These are phyloP conservation scores for Penicillium verhagenii DNA, from an alignment of 495 filamentous ascomycete species.

Conservation along the genomic window DNA sequence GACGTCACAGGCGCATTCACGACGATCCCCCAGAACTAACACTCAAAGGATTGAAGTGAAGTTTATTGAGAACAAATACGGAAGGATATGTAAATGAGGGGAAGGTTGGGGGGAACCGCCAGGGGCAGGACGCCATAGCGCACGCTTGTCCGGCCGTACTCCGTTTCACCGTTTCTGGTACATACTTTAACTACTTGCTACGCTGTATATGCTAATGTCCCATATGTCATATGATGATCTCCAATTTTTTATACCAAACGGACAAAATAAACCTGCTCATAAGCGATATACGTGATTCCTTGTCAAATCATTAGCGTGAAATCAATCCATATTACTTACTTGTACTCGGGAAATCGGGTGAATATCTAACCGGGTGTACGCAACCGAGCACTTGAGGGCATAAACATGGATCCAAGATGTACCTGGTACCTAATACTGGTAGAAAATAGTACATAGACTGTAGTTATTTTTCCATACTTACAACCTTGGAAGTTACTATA, in stretches of 20 bases:
- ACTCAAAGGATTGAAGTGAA: background rate
- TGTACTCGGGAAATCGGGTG: background rate
- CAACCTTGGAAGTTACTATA: too few species aligned
- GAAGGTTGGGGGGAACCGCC: conserved; percentile 21
- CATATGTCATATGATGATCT: background rate
- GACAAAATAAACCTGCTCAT: too few species aligned
- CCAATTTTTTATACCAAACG: too few species aligned
- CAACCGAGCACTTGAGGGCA: background rate
- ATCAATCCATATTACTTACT: background rate
- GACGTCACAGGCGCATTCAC: conserved; percentile 17
- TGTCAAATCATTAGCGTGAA: too few species aligned
- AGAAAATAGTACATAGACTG: too few species aligned
- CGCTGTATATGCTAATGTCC: background rate
- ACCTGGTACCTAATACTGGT: too few species aligned
- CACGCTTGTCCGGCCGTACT: background rate
- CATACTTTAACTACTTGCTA: too few species aligned
- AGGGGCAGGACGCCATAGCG: conserved; percentile 12
- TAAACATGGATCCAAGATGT: too few species aligned
- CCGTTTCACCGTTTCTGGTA: background rate
- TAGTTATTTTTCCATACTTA: too few species aligned
- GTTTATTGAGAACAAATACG: background rate
- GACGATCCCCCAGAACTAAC: background rate
- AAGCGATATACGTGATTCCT: too few species aligned
- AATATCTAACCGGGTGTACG: background rate
- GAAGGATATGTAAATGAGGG: conserved; percentile 17